Evolutionary conservation across 1,284 basidiomycete species (phyloP), one percentile per base, ranked within the genome.

Genomic region (Vanrija humicola): DNA sequence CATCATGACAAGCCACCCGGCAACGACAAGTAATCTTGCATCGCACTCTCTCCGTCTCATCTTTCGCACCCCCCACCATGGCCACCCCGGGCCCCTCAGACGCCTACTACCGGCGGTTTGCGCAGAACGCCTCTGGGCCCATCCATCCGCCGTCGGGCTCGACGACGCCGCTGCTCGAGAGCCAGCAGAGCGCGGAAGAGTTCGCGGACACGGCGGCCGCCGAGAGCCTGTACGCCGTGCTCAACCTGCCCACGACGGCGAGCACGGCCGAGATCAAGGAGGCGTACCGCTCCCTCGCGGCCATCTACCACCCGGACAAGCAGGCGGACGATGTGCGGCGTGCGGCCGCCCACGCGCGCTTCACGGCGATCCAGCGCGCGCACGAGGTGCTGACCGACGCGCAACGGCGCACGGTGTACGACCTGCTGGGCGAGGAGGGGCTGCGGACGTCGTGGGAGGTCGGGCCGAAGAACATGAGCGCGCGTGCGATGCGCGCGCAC

Each of bases 231-330:
- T 75, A 75, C 50, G 67, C 69, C 18, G 48, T 77, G 1, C 68
- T 77, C 15, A 77, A 77, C 52, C 50, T 77, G 10, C 58, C 67
- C 12, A 60, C 28, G 61, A 64, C 21, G 74, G 28, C 75, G 3
- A 63, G 65, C 9, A 53, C 64, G 8, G 58, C 64, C 7, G 69
- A 72, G 47, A 74, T 77, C 44, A 55, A 69, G 42, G 73, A 74
- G 40, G 48, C 66, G 12, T 77, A 77, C 55, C 64, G 75, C 26
- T 53, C 65, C 9, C 58, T 77, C 0, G 75, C 73, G 43, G 69
- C 79, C 0, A 69, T 76, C 1, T 77, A 79, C 44, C 81, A 82
- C 58, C 81, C 81, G 1, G 81, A 82, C 67, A 78, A 81, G 54
- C 81, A 82, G 56, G 70, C 73, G 64, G 51, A 76, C 68, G 56